Evolutionary conservation across 2,329 filamentous ascomycete species (phyloP), one percentile per base, ranked within the genome.

Genomic region (Microascus cirrosus): DNA sequence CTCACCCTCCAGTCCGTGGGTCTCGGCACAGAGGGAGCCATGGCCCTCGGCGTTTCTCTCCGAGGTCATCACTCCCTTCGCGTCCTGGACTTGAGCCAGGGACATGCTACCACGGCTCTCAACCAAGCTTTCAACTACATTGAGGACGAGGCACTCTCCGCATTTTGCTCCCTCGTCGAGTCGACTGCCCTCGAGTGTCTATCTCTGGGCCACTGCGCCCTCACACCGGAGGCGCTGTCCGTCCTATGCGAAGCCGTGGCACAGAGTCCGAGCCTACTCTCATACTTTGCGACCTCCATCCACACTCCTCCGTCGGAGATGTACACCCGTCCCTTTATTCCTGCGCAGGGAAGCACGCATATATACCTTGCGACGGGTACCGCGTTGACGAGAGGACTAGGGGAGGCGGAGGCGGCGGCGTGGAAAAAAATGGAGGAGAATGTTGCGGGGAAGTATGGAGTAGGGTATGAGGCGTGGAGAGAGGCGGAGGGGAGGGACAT

Each of bases 91-190:
- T 8, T 32, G 4, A 32, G 28, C 28, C 28, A 32, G 28, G 28
- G 28, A 8, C 28, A 32, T 8, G 28, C 28, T 8, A 32, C 60
- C 12, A 62, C 71, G 34, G 76, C 78, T 59, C 70, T 77, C 1
- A 66, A 67, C 34, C 70, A 72, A 63, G 73, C 73, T 32, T 78
- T 74, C 67, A 79, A 79, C 60, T 78, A 71, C 65, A 67, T 79
- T 50, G 71, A 73, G 32, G 73, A 76, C 59, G 66, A 50, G 5
- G 66, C 68, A 20, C 65, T 71, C 2, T 60, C 65, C 28, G 28
- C 28, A 8, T 8, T 32, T 2, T 60, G 63, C 39, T 60, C 63
- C 15, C 62, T 78, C 20, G 59, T 78, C 55, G 60, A 60, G 15
- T 63, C 64, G 4, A 65, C 66, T 62, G 28, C 45, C 10, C 65